Conservation (phyloP, 129 eudicot species). For the Centaurea solstitialis region DNA sequence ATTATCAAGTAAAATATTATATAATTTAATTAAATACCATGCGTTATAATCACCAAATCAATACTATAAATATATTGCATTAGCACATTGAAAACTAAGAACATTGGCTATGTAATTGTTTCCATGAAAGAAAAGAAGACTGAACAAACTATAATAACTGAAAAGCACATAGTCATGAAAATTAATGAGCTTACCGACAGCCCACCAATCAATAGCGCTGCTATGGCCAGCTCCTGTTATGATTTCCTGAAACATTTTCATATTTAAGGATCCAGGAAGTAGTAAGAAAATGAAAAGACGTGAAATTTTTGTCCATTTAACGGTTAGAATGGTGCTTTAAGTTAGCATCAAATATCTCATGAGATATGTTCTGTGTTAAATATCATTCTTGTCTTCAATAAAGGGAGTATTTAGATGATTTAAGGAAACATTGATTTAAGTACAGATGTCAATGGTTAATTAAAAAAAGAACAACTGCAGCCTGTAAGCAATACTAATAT, state of each 20-base stretch:
- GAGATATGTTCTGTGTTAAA: background rate
- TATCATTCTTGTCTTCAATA: background rate
- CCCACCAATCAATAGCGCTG: conserved; percentile 99
- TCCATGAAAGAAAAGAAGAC: background rate
- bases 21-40: conserved; percentile 4
- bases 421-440: background rate
- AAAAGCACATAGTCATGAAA: background rate
- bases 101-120: background rate
- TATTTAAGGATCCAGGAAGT: conserved; percentile 5
- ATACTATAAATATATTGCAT: background rate
- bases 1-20: background rate
- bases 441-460: background rate
- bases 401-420: background rate
- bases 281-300: background rate
- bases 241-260: conserved; percentile 72
- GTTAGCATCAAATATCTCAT: background rate
- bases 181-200: conserved; percentile 68
- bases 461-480: background rate
- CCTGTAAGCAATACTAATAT: background rate
- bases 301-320: background rate
- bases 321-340: background rate
- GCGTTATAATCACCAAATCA: background rate
- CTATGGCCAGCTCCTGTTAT: conserved; percentile 94
- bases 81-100: background rate
- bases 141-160: background rate